A percentile compares a stretch with the other conserved stretches of the same genome.
These are phyloP conservation scores for Vicia faba DNA, from an alignment of 306 rosid genomes.

Conservation along the genomic window DNA sequence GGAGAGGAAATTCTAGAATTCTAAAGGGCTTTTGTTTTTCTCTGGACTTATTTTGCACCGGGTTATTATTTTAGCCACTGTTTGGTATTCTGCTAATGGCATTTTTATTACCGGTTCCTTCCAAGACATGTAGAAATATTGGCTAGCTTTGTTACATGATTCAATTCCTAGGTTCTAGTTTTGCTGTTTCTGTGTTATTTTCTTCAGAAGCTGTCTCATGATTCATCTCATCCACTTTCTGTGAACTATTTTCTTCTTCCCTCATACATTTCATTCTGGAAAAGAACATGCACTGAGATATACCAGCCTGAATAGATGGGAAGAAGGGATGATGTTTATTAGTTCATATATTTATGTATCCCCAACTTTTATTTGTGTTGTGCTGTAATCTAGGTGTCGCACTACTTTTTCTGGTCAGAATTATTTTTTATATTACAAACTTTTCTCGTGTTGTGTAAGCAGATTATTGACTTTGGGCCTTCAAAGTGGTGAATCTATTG, in stretches of 20 bases:
- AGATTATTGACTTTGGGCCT: constrained; percentile 70
- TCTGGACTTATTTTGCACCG: constrained; percentile 7
- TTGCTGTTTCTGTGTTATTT: constrained; percentile 17
- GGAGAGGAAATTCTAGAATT: constrained; percentile 10
- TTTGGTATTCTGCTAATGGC: constrained; percentile 2
- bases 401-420: not conserved
- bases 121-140: constrained; percentile 10
- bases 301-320: constrained; percentile 13
- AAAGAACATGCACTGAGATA: not conserved
- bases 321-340: not conserved
- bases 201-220: not conserved
- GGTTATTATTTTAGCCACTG: constrained; percentile 3
- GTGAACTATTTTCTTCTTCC: constrained; percentile 9
- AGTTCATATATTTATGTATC: not conserved
- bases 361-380: not conserved
- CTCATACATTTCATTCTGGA: not conserved
- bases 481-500: constrained; percentile 60
- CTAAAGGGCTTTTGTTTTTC: not conserved
- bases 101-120: constrained; percentile 17
- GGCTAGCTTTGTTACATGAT: not conserved
- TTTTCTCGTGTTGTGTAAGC: constrained; percentile 37
- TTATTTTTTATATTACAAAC: not conserved
- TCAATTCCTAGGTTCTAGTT: not conserved
- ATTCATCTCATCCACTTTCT: constrained; percentile 5
- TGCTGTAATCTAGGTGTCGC: constrained; percentile 23